A percentile compares a stretch with the other conserved stretches of the same genome.
Evolutionary conservation across 2,329 filamentous ascomycete species (phyloP).

Genomic region (Trichoderma harzianum): DNA sequence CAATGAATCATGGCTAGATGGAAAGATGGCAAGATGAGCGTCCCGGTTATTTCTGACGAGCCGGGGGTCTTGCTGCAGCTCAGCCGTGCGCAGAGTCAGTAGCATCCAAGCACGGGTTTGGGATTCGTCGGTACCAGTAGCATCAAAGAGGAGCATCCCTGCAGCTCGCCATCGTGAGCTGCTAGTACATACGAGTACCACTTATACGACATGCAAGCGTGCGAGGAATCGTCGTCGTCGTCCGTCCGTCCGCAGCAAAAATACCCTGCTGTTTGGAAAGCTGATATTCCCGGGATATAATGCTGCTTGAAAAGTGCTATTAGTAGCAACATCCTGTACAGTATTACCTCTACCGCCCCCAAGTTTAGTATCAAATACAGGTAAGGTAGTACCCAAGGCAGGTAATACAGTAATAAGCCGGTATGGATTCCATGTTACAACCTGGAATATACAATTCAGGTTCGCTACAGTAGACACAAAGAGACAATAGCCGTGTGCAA

Average conservation of each 20-base stretch:
- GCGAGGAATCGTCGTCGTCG: not conserved
- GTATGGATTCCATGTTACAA: not conserved
- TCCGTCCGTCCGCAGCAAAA: not conserved
- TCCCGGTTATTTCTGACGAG: not conserved
- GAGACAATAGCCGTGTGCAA: not conserved
- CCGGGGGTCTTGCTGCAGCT: not conserved
- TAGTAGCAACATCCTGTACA: not conserved
- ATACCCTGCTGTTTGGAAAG: not conserved
- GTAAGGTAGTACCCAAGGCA: too few relatives aligned
- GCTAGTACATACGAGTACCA: not conserved
- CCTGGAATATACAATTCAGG: not conserved
- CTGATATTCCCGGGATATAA: not conserved
- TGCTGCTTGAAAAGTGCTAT: not conserved
- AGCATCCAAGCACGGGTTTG: not conserved
- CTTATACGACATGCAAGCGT: not conserved
- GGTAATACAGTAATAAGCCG: not conserved
- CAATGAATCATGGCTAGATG: not conserved
- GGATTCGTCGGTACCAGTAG: not conserved
- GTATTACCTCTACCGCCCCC: not conserved
- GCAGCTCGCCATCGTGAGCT: not conserved
- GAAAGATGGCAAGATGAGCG: not conserved
- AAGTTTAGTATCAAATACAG: not conserved
- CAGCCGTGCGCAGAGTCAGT: slow-evolving; percentile 1
- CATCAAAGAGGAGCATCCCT: slow-evolving; percentile 2
- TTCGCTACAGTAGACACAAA: not conserved